A percentile compares a stretch with the other conserved stretches of the same genome.
These are phyloP conservation scores for Linum lewisii DNA, from an alignment of 345 rosid species.

Conservation along the genomic window DNA sequence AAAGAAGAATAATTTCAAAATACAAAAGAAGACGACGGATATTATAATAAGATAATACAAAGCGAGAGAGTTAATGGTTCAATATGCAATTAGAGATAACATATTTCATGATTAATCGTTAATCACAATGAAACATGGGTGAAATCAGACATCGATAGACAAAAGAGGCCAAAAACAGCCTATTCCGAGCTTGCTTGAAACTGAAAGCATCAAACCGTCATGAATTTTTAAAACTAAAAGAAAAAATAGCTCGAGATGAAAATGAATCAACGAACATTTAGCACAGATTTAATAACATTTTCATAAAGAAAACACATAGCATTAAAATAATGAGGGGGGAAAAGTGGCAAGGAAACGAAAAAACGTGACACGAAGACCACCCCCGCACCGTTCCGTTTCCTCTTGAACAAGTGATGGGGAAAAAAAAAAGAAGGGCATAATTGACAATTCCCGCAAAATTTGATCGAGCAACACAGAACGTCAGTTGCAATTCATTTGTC, in stretches of 20 bases:
- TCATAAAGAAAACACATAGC: background rate
- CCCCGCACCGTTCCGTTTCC: background rate
- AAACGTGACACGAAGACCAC: background rate
- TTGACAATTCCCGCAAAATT: constrained; percentile 3
- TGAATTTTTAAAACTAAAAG: background rate
- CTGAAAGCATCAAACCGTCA: background rate
- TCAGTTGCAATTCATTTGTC: constrained; percentile 1
- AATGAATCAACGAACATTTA: too few relatives aligned
- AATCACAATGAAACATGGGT: background rate
- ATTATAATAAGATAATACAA: background rate
- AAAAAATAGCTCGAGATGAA: too few relatives aligned
- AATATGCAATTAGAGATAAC: background rate
- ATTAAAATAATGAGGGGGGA: background rate
- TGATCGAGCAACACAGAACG: background rate
- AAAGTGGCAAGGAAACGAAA: background rate
- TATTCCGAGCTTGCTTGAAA: too few relatives aligned
- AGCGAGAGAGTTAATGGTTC: background rate
- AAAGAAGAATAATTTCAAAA: too few relatives aligned
- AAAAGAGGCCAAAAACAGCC: background rate
- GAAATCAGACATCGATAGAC: background rate
- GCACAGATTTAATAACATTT: too few relatives aligned
- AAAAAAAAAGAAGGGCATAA: background rate
- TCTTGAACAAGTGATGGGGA: background rate
- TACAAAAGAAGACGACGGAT: too few relatives aligned
- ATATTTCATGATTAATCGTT: background rate